Conservation (phyloP, 352 stramenopile genomes). For the Phytopythium mirpurense region DNA sequence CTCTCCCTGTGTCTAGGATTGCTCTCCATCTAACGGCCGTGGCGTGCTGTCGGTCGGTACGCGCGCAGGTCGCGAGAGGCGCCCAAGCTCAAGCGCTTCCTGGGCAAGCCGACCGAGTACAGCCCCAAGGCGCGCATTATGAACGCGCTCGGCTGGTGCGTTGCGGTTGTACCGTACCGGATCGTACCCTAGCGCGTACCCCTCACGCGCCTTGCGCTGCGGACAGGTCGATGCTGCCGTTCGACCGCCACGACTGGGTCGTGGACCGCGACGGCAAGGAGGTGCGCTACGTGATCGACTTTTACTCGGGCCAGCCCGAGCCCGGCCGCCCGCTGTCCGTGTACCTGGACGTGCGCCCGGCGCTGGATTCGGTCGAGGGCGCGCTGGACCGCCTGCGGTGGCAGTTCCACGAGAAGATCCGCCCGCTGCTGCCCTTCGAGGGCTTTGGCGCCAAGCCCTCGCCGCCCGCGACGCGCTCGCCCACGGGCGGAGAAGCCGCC, state of each 20-base stretch:
- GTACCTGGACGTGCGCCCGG: slow-evolving; percentile 95
- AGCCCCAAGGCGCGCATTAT: slow-evolving; percentile 92
- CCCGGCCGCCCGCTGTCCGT: slow-evolving; percentile 85
- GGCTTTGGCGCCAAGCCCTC: slow-evolving; percentile 29
- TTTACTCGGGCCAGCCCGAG: slow-evolving; percentile 93
- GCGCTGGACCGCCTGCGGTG: slow-evolving; percentile 72
- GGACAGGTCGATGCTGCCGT: slow-evolving; percentile 87
- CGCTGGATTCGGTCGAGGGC: slow-evolving; percentile 88
- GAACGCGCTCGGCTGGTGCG: slow-evolving; percentile 74
- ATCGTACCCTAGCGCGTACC: no score
- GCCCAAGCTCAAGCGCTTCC: slow-evolving; percentile 93
- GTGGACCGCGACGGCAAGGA: slow-evolving; percentile 89
- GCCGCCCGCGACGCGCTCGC: background rate
- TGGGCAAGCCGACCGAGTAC: slow-evolving; percentile 93
- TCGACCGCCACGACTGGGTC: slow-evolving; percentile 99
- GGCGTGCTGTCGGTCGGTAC: background rate
- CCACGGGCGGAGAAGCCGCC: slow-evolving; percentile 6
- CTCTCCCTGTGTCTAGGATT: no score
- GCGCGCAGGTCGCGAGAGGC: slow-evolving; percentile 23
- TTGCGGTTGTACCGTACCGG: no score
- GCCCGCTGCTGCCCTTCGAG: slow-evolving; percentile 65
- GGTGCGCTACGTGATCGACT: slow-evolving; percentile 99
- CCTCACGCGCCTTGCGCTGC: no score
- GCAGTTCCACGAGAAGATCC: slow-evolving; percentile 77
- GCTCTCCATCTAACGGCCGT: background rate